These are phyloP conservation scores for Aspergillus fijiensis DNA, from an alignment of 2,329 filamentous ascomycete species.

Conservation along the genomic window DNA sequence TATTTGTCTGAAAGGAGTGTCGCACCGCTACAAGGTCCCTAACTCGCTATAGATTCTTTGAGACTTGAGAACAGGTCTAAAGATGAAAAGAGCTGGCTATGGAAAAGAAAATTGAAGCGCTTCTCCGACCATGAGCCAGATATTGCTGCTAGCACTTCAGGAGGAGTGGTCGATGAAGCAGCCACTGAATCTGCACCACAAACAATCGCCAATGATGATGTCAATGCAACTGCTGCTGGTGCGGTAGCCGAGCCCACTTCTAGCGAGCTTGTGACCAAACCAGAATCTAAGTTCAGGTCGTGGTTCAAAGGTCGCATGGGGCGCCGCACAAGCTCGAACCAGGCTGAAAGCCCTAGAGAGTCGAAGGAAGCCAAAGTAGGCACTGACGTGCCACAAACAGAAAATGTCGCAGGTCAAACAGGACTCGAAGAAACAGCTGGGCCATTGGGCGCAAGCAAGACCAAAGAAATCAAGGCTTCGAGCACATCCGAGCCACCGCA, in stretches of 20 bases:
- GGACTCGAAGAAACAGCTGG: background rate
- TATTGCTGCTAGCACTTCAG: background rate
- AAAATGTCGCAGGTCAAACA: background rate
- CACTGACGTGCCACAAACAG: background rate
- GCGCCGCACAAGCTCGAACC: constrained; percentile 28
- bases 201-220: constrained; percentile 5
- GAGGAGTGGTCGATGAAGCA: constrained; percentile 2
- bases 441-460: background rate
- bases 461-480: background rate
- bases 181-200: constrained; percentile 5
- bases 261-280: constrained; percentile 10
- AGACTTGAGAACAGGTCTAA: constrained; percentile 23
- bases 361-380: background rate
- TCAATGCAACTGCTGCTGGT: constrained; percentile 4
- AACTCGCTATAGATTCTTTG: constrained; percentile 14
- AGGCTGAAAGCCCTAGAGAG: constrained; percentile 15
- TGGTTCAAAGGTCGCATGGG: constrained; percentile 36
- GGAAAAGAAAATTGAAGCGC: constrained; percentile 30
- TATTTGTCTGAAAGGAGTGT: background rate
- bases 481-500: background rate
- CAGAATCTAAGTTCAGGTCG: constrained; percentile 35
- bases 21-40: background rate
- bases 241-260: constrained; percentile 8
- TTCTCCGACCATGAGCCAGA: constrained; percentile 12
- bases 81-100: constrained; percentile 28